Conservation (phyloP, 495 filamentous ascomycete species). For the Pseudevernia furfuracea region DNA sequence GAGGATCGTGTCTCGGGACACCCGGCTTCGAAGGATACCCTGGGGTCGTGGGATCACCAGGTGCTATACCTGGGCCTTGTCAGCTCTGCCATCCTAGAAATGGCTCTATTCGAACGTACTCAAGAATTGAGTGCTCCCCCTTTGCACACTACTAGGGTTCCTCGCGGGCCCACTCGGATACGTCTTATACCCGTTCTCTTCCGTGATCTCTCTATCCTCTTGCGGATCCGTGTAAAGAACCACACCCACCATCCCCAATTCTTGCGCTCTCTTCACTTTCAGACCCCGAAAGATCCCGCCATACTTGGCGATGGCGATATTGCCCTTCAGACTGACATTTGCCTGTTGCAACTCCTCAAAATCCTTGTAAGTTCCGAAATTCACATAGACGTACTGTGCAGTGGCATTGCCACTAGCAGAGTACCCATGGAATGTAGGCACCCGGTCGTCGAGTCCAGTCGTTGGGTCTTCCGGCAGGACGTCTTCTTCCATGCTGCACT, state of each 20-base stretch:
- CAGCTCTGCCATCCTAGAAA: conserved; percentile 10
- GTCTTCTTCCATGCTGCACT: conserved; percentile 79
- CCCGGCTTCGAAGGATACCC: conserved; percentile 92
- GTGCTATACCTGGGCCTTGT: conserved; percentile 43
- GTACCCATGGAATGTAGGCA: conserved; percentile 95
- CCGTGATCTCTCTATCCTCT: conserved; percentile 74
- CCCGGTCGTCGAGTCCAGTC: conserved; percentile 57
- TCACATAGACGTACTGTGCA: conserved; percentile 72
- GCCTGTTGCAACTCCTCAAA: conserved; percentile 75
- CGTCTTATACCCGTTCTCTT: conserved; percentile 66
- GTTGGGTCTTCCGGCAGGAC: conserved; percentile 79
- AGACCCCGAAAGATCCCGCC: conserved; percentile 80
- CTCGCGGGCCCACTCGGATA: conserved; percentile 87
- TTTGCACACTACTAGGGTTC: conserved; percentile 81
- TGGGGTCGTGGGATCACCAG: conserved; percentile 74
- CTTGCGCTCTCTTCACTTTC: conserved; percentile 88
- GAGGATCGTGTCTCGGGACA: conserved; percentile 63
- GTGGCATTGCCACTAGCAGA: conserved; percentile 88
- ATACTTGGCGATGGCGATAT: conserved; percentile 83
- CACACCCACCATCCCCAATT: conserved; percentile 82
- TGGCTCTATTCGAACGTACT: conserved; percentile 37
- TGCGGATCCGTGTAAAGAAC: conserved; percentile 85
- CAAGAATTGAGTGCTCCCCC: conserved; percentile 83
- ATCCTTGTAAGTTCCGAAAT: conserved; percentile 79
- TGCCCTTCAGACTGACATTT: conserved; percentile 69